Conservation (phyloP, 202 grass and related monocot genomes). For the Saccharum hybrid region DNA sequence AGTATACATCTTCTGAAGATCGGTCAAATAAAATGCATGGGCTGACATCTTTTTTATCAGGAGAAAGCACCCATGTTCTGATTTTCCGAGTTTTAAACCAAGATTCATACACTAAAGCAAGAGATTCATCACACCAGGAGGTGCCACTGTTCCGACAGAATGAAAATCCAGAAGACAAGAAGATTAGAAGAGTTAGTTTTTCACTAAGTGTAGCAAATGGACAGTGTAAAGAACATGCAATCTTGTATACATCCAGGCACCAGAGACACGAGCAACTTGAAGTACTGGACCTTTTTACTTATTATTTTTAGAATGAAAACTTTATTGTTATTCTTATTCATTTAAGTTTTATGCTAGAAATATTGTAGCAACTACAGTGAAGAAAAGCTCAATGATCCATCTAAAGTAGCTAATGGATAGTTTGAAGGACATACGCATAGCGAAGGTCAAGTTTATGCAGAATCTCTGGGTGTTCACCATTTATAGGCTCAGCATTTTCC, state of each 20-base stretch:
- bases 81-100: slow-evolving; percentile 99
- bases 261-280: slow-evolving; percentile 20
- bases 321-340: slow-evolving; percentile 19
- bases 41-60: slow-evolving; percentile 72
- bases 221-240: slow-evolving; percentile 1
- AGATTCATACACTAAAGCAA: slow-evolving; percentile 95
- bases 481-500: slow-evolving; percentile 79
- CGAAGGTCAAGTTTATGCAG: slow-evolving; percentile 98
- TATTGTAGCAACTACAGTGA: slow-evolving; percentile 34
- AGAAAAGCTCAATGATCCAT: slow-evolving; percentile 36
- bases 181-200: slow-evolving; percentile 30
- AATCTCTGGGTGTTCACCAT: slow-evolving; percentile 82
- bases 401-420: slow-evolving; percentile 49
- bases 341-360: slow-evolving; percentile 36
- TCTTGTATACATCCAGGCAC: neutral
- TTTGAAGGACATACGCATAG: slow-evolving; percentile 74
- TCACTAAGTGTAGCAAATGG: slow-evolving; percentile 6
- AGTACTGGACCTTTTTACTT: slow-evolving; percentile 19
- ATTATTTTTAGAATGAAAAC: slow-evolving; percentile 2
- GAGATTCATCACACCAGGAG: slow-evolving; percentile 91
- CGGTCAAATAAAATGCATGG: slow-evolving; percentile 90
- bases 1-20: slow-evolving; percentile 98
- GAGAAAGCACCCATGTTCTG: slow-evolving; percentile 91
- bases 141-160: slow-evolving; percentile 65
- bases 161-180: slow-evolving; percentile 34